These are phyloP conservation scores for Cryptococcus sp. DNA, from an alignment of 1,284 basidiomycete species.

Conservation along the genomic window DNA sequence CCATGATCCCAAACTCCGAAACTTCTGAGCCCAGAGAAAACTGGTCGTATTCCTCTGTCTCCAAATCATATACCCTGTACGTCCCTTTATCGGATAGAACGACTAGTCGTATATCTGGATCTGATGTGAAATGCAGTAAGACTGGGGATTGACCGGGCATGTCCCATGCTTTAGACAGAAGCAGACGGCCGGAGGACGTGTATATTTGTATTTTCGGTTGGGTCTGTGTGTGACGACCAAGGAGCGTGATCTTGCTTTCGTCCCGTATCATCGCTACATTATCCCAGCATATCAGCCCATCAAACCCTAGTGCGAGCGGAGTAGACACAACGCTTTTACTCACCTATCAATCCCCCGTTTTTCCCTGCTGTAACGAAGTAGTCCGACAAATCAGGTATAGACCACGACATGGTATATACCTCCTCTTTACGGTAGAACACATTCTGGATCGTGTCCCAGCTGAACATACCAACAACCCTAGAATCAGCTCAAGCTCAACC, in stretches of 20 bases:
- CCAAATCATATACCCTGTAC: conserved; percentile 84
- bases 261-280: conserved; percentile 80
- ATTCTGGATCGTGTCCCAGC: conserved; percentile 54
- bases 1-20: conserved; percentile 78
- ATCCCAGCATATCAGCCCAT: conserved; percentile 1
- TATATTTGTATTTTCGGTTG: conserved; percentile 64
- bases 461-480: conserved; percentile 12
- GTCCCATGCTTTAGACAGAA: conserved; percentile 55
- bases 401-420: conserved; percentile 80
- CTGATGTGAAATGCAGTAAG: conserved; percentile 38
- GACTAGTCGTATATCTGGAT: conserved; percentile 65
- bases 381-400: conserved; percentile 75
- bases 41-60: conserved; percentile 72
- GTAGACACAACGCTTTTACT: conserved; percentile 28
- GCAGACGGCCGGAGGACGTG: conserved; percentile 52
- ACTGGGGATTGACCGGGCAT: conserved; percentile 34
- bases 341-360: conserved; percentile 86
- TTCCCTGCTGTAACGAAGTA: conserved; percentile 78
- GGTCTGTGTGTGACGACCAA: conserved; percentile 66
- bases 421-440: conserved; percentile 65
- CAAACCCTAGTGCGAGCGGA: no score
- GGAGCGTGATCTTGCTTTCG: conserved; percentile 72
- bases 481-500: not conserved
- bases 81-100: conserved; percentile 89
- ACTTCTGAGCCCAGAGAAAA: conserved; percentile 82